Conservation (phyloP, 768 basidiomycete genomes). For the Arthromyces matolae region DNA sequence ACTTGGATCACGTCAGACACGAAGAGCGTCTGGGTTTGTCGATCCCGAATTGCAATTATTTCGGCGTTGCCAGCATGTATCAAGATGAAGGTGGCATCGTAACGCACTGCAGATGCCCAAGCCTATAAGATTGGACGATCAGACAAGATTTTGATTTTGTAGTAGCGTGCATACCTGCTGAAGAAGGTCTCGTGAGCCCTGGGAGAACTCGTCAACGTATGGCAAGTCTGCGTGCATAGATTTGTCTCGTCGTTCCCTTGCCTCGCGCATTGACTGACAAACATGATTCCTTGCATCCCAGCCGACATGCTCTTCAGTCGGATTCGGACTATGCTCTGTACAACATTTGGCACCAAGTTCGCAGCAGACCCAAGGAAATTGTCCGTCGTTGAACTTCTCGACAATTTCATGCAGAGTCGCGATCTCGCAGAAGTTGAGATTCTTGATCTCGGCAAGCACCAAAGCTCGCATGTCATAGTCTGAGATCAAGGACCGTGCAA, state of each 20-base stretch:
- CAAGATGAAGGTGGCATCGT: constrained; percentile 4
- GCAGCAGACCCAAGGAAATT: neutral
- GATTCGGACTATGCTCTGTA: neutral
- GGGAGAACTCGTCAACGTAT: neutral
- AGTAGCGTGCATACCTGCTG: neutral
- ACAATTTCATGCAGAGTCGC: neutral
- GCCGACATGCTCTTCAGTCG: neutral
- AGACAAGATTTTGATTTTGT: neutral
- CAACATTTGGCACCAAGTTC: neutral
- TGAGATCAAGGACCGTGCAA: neutral
- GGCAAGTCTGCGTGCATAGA: neutral
- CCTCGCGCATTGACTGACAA: neutral
- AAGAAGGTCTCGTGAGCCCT: neutral
- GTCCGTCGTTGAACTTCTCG: neutral
- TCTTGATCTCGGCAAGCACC: constrained; percentile 1
- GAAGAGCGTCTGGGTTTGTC: neutral
- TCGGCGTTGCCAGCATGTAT: constrained; percentile 2
- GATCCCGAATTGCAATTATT: neutral
- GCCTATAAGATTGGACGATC: neutral
- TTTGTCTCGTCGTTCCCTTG: neutral
- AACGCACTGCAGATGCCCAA: neutral
- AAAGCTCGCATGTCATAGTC: neutral
- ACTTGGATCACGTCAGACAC: constrained; percentile 3
- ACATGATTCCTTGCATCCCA: neutral
- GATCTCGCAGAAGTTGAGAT: neutral